Percentiles rank a stretch among this genome's conserved stretches.
These are phyloP conservation scores for Hypomontagnella submonticulosa DNA, from an alignment of 495 filamentous ascomycete species.

Conservation along the genomic window DNA sequence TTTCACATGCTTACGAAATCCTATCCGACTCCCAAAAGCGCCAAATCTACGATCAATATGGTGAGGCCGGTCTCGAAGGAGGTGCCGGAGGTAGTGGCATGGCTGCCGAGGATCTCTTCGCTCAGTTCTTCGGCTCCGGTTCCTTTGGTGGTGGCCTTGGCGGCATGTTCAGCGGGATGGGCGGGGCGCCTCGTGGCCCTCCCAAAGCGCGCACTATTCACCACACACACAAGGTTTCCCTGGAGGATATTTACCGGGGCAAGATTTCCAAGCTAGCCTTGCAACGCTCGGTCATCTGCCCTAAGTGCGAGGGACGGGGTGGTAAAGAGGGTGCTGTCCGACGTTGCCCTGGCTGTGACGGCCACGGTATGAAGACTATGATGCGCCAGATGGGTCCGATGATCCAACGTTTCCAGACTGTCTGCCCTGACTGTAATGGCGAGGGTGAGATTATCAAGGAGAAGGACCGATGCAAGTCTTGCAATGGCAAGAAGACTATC, in stretches of 20 bases:
- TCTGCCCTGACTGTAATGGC: constrained; percentile 97
- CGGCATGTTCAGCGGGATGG: constrained; percentile 86
- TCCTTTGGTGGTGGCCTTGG: constrained; percentile 79
- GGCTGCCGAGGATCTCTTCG: constrained; percentile 96
- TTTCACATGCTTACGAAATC: constrained; percentile 93
- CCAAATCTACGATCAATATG: constrained; percentile 93
- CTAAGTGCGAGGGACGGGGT: constrained; percentile 93
- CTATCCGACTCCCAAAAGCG: constrained; percentile 94
- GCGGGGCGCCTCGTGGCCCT: constrained; percentile 83
- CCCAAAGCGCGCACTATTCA: constrained; percentile 96
- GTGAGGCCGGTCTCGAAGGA: constrained; percentile 92
- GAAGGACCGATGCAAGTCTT: constrained; percentile 94
- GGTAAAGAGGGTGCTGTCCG: constrained; percentile 97
- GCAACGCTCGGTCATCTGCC: constrained; percentile 97
- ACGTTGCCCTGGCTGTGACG: constrained; percentile 89
- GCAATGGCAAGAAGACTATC: constrained; percentile 95
- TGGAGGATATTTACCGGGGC: constrained; percentile 97
- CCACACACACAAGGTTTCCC: constrained; percentile 96
- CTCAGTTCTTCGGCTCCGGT: constrained; percentile 92
- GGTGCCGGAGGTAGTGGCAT: constrained; percentile 86
- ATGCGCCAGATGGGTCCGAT: constrained; percentile 99
- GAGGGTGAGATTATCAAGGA: constrained; percentile 97
- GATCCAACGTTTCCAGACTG: constrained; percentile 99
- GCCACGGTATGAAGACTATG: constrained; percentile 98
- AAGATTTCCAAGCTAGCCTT: constrained; percentile 97